Evolutionary conservation across 495 filamentous ascomycete genomes (phyloP), one percentile per base, ranked within the genome.

Genomic region (Penicillium argentinense): DNA sequence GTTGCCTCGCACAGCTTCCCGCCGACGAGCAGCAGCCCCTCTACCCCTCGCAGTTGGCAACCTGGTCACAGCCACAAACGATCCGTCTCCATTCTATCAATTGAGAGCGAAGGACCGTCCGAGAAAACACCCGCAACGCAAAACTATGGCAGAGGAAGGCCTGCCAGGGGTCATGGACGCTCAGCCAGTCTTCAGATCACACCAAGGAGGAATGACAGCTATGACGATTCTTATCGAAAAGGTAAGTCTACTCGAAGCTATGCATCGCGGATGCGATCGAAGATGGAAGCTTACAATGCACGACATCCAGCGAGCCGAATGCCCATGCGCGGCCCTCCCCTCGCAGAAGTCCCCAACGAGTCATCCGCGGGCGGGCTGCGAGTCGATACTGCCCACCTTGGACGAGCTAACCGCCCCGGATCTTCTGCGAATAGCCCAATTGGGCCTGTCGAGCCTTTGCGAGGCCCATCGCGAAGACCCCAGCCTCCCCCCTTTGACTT

Each of bases 41-140:
- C 72, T 8, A 68, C 65, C 5, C 68, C 68, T 34, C 65, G 66
- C 41, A 65, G 46, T 57, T 63, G 63, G 53, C 64, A 64, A 12
- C 52, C 62, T 2, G 53, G 58, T 12, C 72, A 80, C 40, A 78
- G 73, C 51, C 85, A 88, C 61, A 80, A 83, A 49, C 69, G 92
- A 60, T 96, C 92, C 1, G 79, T 98, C 23, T 97, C 93, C n/a
- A 97, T 98, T 51, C 81, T 97, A 16, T 97, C 93, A 4, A 79
- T 97, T 52, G 88, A 88, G 38, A 82, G 83, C 42, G 80, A 86
- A 42, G 64, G 63, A 21, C 72, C 71, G 6, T 52, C 60, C 49
- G 69, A 73, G 17, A 66, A 73, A 12, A 42, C 56, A 12, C 57
- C 57, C 1, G 62, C 60, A 5, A 60, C 77, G n/a, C 73, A 73